phyloP scores from a whole-genome alignment of 2,329 filamentous ascomycete species.

The Xylariomycetidae sp. region DNA sequence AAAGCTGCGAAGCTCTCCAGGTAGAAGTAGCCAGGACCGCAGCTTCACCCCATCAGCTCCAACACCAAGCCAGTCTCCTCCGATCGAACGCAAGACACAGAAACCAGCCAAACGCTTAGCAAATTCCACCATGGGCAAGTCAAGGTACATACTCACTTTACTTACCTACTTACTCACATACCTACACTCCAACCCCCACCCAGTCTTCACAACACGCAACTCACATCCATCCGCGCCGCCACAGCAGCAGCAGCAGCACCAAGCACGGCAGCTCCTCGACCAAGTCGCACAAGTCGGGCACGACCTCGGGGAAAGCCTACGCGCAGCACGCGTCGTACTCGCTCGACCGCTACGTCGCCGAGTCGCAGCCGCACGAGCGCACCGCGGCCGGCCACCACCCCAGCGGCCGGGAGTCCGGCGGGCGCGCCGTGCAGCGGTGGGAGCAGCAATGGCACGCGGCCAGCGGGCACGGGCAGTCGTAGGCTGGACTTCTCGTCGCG shows the following conservation, averaged over 20 bases:
- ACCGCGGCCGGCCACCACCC: slow-evolving; percentile 1
- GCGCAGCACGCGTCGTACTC: neutral
- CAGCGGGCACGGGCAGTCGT: neutral
- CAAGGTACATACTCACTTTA: no score
- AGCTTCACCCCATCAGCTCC: no score
- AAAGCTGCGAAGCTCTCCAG: no score
- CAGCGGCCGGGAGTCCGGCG: slow-evolving; percentile 4
- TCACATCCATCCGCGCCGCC: neutral
- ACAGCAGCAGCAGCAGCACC: neutral
- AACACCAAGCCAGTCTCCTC: no score
- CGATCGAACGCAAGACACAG: no score
- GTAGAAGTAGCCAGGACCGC: no score
- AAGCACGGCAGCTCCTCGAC: neutral
- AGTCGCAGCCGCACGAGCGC: slow-evolving; percentile 5
- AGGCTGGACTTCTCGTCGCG: no score
- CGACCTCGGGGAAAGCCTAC: slow-evolving; percentile 1
- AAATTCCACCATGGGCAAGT: no score
- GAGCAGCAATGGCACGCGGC: slow-evolving; percentile 1
- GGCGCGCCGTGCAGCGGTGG: slow-evolving; percentile 6
- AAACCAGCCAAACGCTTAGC: no score
- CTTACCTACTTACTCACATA: neutral
- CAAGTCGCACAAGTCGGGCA: neutral
- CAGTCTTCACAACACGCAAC: neutral
- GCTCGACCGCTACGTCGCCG: slow-evolving; percentile 3
- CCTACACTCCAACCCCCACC: neutral